These are phyloP conservation scores for Ceratocystis colombiana DNA, from an alignment of 2,329 filamentous ascomycete species.

Conservation along the genomic window DNA sequence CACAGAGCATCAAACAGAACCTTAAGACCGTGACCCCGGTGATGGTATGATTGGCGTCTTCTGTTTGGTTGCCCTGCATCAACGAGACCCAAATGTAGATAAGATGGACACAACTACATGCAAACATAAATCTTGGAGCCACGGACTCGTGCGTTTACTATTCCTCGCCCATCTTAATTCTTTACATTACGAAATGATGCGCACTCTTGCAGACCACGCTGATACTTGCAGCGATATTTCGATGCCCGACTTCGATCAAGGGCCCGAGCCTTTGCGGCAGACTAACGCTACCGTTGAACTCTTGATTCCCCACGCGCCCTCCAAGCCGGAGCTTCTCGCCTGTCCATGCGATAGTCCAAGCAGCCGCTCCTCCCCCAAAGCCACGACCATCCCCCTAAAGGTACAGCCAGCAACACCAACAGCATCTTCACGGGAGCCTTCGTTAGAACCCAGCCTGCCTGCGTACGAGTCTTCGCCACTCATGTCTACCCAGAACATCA, in stretches of 20 bases:
- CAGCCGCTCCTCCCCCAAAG: background rate
- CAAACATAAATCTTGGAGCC: background rate
- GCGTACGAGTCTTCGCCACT: background rate
- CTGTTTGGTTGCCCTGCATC: background rate
- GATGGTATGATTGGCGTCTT: background rate
- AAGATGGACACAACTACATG: background rate
- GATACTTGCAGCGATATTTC: slow-evolving; percentile 4
- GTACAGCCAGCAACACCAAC: background rate
- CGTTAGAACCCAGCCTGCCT: background rate
- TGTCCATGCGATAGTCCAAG: background rate
- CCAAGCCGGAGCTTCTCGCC: background rate
- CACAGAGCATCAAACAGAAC: background rate
- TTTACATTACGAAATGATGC: background rate
- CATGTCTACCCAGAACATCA: background rate
- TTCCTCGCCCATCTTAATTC: background rate
- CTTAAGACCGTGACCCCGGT: background rate
- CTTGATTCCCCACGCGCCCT: background rate
- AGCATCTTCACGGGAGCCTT: background rate
- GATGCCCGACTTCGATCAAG: slow-evolving; percentile 3
- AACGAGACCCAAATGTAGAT: background rate
- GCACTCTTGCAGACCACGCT: background rate
- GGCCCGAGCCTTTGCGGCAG: background rate
- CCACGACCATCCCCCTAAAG: background rate
- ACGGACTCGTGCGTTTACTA: background rate
- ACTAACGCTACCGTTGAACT: background rate